Evolutionary conservation across 306 rosid species (phyloP).

Genomic region (Boehmeria nivea): DNA sequence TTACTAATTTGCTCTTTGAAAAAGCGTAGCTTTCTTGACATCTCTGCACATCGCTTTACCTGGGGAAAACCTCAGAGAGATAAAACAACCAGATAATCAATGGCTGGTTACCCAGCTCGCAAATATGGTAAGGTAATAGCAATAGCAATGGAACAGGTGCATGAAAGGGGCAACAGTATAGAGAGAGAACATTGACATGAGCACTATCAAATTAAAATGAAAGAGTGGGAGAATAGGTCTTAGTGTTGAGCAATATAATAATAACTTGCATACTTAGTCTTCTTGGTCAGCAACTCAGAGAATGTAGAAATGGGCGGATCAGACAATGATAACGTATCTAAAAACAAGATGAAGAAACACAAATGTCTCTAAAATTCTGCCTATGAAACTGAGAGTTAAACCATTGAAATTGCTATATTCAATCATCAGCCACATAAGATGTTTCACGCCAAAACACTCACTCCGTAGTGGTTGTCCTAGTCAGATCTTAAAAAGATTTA

Average conservation of each 20-base stretch:
- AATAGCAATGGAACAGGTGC: neutral
- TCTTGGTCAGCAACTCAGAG: too few species aligned
- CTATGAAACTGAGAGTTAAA: too few species aligned
- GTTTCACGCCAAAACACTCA: too few species aligned
- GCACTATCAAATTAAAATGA: neutral
- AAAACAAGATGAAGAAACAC: too few species aligned
- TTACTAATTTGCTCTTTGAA: conserved; percentile 88
- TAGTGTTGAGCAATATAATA: neutral
- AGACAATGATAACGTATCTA: too few species aligned
- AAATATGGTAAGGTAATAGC: neutral
- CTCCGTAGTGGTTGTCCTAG: too few species aligned
- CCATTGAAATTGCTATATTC: too few species aligned
- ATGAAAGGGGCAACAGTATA: conserved; percentile 8
- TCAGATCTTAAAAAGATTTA: neutral
- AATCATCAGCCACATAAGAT: too few species aligned
- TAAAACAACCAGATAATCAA: conserved; percentile 8
- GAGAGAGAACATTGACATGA: conserved; percentile 14
- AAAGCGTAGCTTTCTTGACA: conserved; percentile 91
- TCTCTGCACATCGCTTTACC: conserved; percentile 99
- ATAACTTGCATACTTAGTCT: neutral
- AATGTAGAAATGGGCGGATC: conserved; percentile 15
- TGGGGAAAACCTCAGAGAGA: conserved; percentile 34
- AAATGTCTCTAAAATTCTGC: conserved; percentile 10
- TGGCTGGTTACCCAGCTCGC: conserved; percentile 3
- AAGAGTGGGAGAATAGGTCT: neutral